These are phyloP conservation scores for Dendryphion nanum DNA, from an alignment of 2,329 filamentous ascomycete species.

Conservation along the genomic window DNA sequence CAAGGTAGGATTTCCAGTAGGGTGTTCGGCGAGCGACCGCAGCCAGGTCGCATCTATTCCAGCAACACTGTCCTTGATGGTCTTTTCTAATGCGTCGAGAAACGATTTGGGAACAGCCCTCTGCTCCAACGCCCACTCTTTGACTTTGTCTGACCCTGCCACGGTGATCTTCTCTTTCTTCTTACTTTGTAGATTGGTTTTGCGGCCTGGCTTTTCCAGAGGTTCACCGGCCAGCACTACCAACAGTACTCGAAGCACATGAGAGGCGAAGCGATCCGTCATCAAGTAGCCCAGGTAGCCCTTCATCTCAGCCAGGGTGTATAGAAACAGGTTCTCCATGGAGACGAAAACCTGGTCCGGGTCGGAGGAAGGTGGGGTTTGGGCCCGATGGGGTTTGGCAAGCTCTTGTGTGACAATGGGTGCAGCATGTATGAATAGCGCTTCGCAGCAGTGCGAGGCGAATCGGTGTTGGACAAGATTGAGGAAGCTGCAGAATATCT, in stretches of 20 bases:
- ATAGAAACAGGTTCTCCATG: constrained; percentile 83
- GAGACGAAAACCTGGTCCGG: constrained; percentile 55
- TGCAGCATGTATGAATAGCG: constrained; percentile 81
- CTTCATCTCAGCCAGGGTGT: constrained; percentile 84
- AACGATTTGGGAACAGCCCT: constrained; percentile 76
- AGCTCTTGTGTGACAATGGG: constrained; percentile 75
- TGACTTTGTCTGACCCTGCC: constrained; percentile 50
- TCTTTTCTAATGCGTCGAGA: constrained; percentile 71
- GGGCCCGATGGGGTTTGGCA: constrained; percentile 44
- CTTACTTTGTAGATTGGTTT: constrained; percentile 81
- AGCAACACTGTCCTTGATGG: constrained; percentile 73
- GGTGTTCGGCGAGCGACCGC: constrained; percentile 80
- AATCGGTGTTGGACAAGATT: constrained; percentile 93
- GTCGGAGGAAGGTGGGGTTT: constrained; percentile 46
- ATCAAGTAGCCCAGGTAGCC: constrained; percentile 78
- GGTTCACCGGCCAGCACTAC: constrained; percentile 82
- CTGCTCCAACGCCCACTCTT: constrained; percentile 39
- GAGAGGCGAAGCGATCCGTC: constrained; percentile 86
- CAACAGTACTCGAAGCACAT: constrained; percentile 81
- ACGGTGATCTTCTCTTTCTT: constrained; percentile 79
- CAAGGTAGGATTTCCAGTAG: constrained; percentile 88
- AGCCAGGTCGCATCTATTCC: constrained; percentile 77
- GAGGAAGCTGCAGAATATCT: constrained; percentile 61
- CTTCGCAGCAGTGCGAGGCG: constrained; percentile 95
- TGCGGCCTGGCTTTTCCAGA: constrained; percentile 60